Evolutionary conservation across 345 rosid genomes (phyloP).

Genomic region (Crucihimalaya himalaica): DNA sequence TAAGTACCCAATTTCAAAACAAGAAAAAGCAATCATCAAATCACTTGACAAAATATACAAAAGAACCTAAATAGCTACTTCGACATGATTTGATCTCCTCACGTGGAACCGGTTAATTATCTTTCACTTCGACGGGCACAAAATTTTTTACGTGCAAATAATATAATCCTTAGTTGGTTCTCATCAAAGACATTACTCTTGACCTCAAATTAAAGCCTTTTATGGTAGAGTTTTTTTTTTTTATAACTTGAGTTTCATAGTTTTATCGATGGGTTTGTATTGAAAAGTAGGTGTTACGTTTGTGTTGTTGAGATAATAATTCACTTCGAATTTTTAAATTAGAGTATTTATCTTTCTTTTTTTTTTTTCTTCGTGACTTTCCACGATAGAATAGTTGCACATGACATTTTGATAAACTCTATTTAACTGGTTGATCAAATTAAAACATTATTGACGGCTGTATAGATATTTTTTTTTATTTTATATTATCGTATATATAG

Average conservation of each 20-base stretch:
- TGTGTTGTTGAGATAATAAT: not conserved
- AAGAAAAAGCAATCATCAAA: not conserved
- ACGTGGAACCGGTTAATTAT: not conserved
- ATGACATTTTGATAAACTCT: constrained; percentile 18
- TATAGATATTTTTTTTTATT: constrained; percentile 7
- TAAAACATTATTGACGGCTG: constrained; percentile 8
- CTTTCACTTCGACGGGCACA: not conserved
- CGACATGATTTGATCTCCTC: not conserved
- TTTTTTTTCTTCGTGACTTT: not conserved
- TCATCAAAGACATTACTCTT: not conserved
- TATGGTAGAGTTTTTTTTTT: not conserved
- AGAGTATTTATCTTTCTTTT: not conserved
- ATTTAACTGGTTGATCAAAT: constrained; percentile 2
- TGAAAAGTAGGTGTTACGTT: not conserved
- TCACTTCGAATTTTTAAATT: not conserved
- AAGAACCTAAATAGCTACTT: not conserved
- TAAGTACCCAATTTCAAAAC: too few relatives aligned
- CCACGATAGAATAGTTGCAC: constrained; percentile 17
- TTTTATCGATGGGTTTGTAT: not conserved
- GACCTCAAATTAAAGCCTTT: not conserved
- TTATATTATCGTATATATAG: too few relatives aligned
- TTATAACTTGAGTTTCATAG: not conserved
- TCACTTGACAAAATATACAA: too few relatives aligned
- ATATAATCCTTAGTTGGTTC: not conserved
- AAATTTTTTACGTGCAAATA: not conserved